Evolutionary conservation across 176 grass and related monocot genomes (phyloP).

Genomic region (Avena sativa): DNA sequence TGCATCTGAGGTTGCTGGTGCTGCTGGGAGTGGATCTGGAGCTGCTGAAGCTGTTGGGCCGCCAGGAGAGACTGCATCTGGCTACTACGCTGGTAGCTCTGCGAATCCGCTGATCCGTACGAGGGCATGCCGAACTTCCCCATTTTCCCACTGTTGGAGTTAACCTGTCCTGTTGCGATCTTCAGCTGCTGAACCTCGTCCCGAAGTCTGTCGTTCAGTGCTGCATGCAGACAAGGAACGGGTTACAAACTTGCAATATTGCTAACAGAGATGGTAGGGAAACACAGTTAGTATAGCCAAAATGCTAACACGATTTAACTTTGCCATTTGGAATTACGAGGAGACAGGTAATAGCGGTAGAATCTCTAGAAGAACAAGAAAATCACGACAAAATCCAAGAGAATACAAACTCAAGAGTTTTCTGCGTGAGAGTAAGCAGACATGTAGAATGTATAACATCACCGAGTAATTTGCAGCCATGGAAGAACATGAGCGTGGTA

Average conservation of each 20-base stretch:
- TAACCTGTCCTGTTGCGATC: slow-evolving; percentile 74
- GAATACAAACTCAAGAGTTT: background rate
- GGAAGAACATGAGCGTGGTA: background rate
- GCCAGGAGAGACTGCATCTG: slow-evolving; percentile 79
- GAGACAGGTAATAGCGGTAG: background rate
- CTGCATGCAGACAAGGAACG: slow-evolving; percentile 47
- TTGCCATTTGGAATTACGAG: background rate
- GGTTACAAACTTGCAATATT: background rate
- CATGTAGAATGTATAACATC: background rate
- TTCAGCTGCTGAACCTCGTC: slow-evolving; percentile 92
- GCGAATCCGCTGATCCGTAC: slow-evolving; percentile 43
- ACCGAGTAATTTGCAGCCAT: slow-evolving; percentile 7
- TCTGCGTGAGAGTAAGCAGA: background rate
- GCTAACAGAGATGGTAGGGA: background rate
- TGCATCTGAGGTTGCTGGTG: slow-evolving; percentile 67
- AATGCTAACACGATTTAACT: background rate
- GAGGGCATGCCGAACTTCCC: slow-evolving; percentile 61
- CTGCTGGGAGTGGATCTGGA: slow-evolving; percentile 80
- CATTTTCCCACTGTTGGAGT: slow-evolving; percentile 50
- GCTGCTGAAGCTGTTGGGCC: slow-evolving; percentile 83
- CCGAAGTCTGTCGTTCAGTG: slow-evolving; percentile 80
- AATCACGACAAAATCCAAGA: background rate
- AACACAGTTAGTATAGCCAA: background rate
- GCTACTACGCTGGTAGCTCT: slow-evolving; percentile 63
- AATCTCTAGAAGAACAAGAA: background rate